phyloP scores from a whole-genome alignment of 352 stramenopile genomes.

The Globisporangium spiculum region DNA sequence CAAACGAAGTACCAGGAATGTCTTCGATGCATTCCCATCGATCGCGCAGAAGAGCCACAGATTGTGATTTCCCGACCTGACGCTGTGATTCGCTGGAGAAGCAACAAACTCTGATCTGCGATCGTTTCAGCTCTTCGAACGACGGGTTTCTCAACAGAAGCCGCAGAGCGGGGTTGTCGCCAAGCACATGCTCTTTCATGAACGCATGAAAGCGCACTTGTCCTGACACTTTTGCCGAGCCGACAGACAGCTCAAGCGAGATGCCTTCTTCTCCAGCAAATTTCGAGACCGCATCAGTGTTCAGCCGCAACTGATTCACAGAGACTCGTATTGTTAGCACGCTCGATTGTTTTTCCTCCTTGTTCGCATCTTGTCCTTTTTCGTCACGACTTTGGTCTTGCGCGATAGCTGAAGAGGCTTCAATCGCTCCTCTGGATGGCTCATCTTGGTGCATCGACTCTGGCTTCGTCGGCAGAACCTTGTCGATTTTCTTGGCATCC shows the following conservation, averaged over 20 bases:
- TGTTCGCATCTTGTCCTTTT: neutral
- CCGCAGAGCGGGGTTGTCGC: constrained; percentile 22
- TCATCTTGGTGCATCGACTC: neutral
- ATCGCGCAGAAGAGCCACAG: neutral
- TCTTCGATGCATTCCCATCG: neutral
- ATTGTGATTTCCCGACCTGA: neutral
- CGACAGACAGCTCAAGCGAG: constrained; percentile 32
- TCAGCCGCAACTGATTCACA: constrained; percentile 36
- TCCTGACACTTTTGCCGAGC: constrained; percentile 18
- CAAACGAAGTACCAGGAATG: neutral
- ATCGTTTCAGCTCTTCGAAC: constrained; percentile 3
- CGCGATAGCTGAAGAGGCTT: neutral
- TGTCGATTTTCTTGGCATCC: neutral
- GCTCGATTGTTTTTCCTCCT: neutral
- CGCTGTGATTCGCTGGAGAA: constrained; percentile 16
- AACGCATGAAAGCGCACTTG: constrained; percentile 35
- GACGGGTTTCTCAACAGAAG: constrained; percentile 7
- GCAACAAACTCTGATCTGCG: constrained; percentile 23
- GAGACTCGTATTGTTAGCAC: constrained; percentile 18
- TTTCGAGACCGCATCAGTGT: constrained; percentile 16
- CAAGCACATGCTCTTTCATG: constrained; percentile 37
- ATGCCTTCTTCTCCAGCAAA: constrained; percentile 39
- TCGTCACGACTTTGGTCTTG: neutral
- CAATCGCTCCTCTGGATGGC: too few species aligned
- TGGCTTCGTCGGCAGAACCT: neutral